Base-by-base conservation (phyloP, 2,329 filamentous ascomycete species). In the Penicillium sp. region DNA sequence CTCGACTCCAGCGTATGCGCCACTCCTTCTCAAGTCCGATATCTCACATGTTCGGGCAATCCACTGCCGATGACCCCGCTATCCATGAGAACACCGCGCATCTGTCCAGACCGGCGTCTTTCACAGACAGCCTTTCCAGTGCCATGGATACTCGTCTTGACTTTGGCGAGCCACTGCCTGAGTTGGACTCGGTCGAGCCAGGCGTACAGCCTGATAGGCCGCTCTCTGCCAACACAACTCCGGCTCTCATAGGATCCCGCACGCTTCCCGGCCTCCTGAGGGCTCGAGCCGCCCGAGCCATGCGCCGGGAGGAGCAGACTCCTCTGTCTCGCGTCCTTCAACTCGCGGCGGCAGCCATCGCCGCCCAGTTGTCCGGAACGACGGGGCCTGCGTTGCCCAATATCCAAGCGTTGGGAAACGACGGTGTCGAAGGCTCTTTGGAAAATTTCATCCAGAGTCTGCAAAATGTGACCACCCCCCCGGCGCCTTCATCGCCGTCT, bases 401-500 rank as follows among this genome's bases (percentile, higher is more conserved):
- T 55, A 75, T 79, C 11, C 73, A 80, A 48, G 73, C 74, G 47
- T 62, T 80, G 40, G 76, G 76, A 3, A 74, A 73, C 32, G 76
- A 78, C 49, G 77, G 76, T 11, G 72, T 82, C 43, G 81, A 83
- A 53, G 81, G 80, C 47, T 82, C 79, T 35, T 76, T 85, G 47
- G 79, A 84, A 54, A 79, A 77, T 47, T 82, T 85, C 52, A 73
- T 84, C 25, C 77, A 80, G 54, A 81, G 80, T 33, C 67, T 85
- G 44, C 80, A 83, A 57, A 80, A 81, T 54, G 80, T 78, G 27
- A 77, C 81, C n/a, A 79, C 78, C 34, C 73, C 78, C 1, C 73
- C 82, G 54, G 63, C 78, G 35, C 73, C 75, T 54, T 69, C 50
- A 9, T 47, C 50, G 34, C 47, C 58, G 26, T 36, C 60, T 32